phyloP scores from a whole-genome alignment of 768 basidiomycete genomes.

The Chalciporus pseudorubinellus region DNA sequence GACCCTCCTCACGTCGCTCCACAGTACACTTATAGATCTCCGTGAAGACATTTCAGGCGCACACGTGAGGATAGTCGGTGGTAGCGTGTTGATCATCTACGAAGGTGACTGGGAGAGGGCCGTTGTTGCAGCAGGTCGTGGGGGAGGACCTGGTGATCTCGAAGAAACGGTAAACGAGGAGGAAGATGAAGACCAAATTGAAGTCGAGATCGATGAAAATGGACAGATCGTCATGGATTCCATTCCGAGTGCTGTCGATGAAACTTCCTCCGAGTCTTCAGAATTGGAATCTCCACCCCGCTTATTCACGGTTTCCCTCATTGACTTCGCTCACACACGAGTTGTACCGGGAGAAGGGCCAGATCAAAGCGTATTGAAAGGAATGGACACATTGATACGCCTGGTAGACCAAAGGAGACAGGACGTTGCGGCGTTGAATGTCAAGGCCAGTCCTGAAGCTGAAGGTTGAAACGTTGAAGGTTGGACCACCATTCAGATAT shows the following conservation, averaged over 20 bases:
- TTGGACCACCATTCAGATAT: not conserved
- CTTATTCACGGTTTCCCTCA: constrained; percentile 66
- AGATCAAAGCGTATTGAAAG: constrained; percentile 74
- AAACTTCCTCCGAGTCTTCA: constrained; percentile 41
- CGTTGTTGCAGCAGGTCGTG: constrained; percentile 29
- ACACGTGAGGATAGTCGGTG: constrained; percentile 80
- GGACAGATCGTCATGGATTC: constrained; percentile 23
- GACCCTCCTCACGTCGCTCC: constrained; percentile 55
- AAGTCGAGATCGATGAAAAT: constrained; percentile 33
- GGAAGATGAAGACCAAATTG: constrained; percentile 38
- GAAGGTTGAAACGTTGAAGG: not conserved
- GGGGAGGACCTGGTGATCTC: constrained; percentile 28
- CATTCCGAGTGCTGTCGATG: constrained; percentile 1
- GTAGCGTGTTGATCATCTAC: constrained; percentile 79
- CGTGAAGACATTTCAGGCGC: constrained; percentile 45
- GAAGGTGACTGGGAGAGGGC: constrained; percentile 55
- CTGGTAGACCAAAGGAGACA: constrained; percentile 59
- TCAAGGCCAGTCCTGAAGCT: not conserved
- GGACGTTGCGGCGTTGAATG: constrained; percentile 32
- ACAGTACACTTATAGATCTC: constrained; percentile 52
- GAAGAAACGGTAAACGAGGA: constrained; percentile 31
- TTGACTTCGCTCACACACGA: constrained; percentile 92
- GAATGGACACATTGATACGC: constrained; percentile 61
- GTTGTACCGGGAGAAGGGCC: constrained; percentile 67
- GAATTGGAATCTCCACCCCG: constrained; percentile 7